Evolutionary conservation across 352 stramenopile genomes (phyloP).

Genomic region (Pythium volutum): DNA sequence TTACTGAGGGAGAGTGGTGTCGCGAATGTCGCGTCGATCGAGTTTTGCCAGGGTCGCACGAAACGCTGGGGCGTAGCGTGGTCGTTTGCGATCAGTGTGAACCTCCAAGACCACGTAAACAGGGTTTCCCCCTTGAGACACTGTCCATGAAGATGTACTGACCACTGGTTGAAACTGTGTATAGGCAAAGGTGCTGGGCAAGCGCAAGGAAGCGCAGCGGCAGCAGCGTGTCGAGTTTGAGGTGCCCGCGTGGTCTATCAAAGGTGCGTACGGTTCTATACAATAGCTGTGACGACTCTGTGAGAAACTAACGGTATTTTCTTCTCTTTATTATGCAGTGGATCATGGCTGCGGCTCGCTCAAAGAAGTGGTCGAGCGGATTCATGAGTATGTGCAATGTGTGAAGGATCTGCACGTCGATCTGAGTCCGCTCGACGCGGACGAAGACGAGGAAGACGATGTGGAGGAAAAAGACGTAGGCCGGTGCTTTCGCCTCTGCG

Average conservation of each 20-base stretch:
- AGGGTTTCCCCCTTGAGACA: not conserved
- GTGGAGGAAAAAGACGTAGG: too few relatives aligned
- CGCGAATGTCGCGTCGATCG: conserved; percentile 82
- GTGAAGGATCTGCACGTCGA: too few relatives aligned
- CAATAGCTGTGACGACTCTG: too few relatives aligned
- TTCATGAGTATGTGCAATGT: too few relatives aligned
- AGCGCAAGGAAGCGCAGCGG: conserved; percentile 74
- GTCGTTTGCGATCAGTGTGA: conserved; percentile 70
- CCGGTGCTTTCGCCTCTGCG: too few relatives aligned
- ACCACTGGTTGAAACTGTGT: not conserved
- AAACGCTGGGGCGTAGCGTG: conserved; percentile 94
- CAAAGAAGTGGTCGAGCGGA: too few relatives aligned
- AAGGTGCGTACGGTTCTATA: conserved; percentile 1
- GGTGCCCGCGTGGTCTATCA: conserved; percentile 25
- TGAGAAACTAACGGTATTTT: too few relatives aligned
- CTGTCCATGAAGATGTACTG: not conserved
- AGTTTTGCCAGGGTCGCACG: conserved; percentile 94
- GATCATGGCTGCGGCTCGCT: too few relatives aligned
- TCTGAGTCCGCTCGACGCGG: too few relatives aligned
- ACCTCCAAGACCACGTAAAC: conserved; percentile 32
- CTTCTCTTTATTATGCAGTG: too few relatives aligned
- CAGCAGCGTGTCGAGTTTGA: conserved; percentile 53
- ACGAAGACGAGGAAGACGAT: too few relatives aligned
- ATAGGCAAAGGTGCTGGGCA: conserved; percentile 75
- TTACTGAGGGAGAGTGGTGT: conserved; percentile 67